Evolutionary conservation across 2,329 filamentous ascomycete species (phyloP).

Genomic region (Pseudocercospora fijiensis): DNA sequence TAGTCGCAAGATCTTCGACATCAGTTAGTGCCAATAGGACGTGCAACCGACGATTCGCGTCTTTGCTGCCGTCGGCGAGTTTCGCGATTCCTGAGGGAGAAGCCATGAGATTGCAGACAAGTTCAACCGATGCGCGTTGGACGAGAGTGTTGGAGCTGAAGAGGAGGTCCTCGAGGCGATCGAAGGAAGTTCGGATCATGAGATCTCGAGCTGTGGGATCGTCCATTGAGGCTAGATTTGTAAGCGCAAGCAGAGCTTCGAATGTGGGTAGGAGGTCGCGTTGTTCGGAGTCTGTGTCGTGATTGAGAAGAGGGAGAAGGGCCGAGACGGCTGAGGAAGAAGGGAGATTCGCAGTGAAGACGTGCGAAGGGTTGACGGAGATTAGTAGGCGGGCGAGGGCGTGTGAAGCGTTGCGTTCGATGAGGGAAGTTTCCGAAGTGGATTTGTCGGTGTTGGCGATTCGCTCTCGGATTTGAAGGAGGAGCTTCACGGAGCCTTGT

Average conservation of each 20-base stretch:
- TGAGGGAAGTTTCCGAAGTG: conserved; percentile 29
- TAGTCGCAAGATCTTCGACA: conserved; percentile 74
- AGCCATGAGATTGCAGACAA: conserved; percentile 86
- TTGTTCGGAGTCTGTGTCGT: conserved; percentile 58
- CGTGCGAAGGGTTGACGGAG: conserved; percentile 60
- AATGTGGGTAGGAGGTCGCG: conserved; percentile 85
- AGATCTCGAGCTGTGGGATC: conserved; percentile 60
- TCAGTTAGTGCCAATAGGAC: conserved; percentile 86
- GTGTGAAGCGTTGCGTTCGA: conserved; percentile 37
- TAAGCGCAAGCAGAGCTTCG: conserved; percentile 85
- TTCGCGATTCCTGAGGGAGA: conserved; percentile 64
- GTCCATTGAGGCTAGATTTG: conserved; percentile 81
- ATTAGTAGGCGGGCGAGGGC: conserved; percentile 62
- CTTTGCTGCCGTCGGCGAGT: conserved; percentile 66
- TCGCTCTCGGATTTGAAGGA: conserved; percentile 69
- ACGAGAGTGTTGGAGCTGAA: conserved; percentile 73
- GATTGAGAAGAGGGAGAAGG: conserved; percentile 69
- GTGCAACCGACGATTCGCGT: conserved; percentile 72
- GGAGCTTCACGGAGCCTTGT: conserved; percentile 85
- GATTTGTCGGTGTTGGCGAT: conserved; percentile 54
- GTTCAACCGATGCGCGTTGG: conserved; percentile 78
- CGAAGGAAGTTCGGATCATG: conserved; percentile 69
- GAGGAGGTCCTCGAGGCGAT: conserved; percentile 78
- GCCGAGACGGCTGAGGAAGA: conserved; percentile 79
- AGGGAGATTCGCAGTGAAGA: conserved; percentile 75